Base-by-base conservation (phyloP, 805 yeast genomes). In the Kuraishia piskuri region DNA sequence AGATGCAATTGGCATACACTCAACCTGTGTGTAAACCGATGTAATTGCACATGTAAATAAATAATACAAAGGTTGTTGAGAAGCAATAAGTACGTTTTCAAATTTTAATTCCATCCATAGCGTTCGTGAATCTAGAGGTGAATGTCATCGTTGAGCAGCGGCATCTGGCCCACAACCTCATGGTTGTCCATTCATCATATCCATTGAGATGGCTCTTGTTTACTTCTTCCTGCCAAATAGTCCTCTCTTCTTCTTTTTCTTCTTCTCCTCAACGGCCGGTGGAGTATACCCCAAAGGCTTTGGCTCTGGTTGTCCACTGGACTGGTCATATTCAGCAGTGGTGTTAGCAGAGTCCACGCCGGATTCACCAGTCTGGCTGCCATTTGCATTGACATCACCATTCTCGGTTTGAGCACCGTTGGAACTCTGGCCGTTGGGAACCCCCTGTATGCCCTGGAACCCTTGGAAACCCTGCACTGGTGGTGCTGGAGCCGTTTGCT, bases 231-330 rank as follows among this genome's bases (percentile, higher is more conserved):
- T 78, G 52, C 96, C 90, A 65, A 92, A 90, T 50, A 89, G 69
- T 4, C 94, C 90, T 61, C 80, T 78, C 80, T 86, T 88, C 80
- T 86, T 83, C 80, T 87, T 86, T 72, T 79, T 77, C 63, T 73
- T 72, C 65, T 71, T 62, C 31, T 63, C 67, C 56, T 55, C 53
- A 56, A 75, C 59, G 67, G 77, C 64, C 51, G 79, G 75, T 65
- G 90, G 80, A 68, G 82, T 76, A 60, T 83, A 83, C 56, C 83
- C 84, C 40, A 73, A 77, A 53, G 83, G 84, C 61, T 80, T 81
- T 61, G 72, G 72, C 48, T 74, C 68, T 57, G 74, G 71, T 56
- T 73, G 78, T 52, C n/a, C 40, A 31, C 3, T 31, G 17, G 40
- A 31, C 40, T 31, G 40, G 40, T 31, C 40, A 31, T 31, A 31